phyloP scores from a whole-genome alignment of 2,329 filamentous ascomycete genomes.

The Metarhizium robertsii region DNA sequence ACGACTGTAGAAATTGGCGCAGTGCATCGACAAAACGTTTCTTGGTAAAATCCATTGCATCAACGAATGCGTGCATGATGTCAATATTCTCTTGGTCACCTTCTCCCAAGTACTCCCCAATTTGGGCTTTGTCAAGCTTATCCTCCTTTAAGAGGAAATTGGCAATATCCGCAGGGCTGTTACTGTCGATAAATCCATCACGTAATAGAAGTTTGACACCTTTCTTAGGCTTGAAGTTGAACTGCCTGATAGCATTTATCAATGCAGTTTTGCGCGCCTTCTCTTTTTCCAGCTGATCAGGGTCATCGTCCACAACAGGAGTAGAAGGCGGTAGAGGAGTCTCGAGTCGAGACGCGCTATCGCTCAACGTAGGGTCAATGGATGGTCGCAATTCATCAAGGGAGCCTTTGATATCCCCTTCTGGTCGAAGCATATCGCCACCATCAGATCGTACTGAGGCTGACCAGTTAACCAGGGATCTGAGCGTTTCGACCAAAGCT shows the following conservation, averaged over 20 bases:
- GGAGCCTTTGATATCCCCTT: conserved; percentile 28
- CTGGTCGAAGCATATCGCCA: conserved; percentile 16
- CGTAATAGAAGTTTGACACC: conserved; percentile 77
- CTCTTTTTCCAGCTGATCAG: conserved; percentile 85
- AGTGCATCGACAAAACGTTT: conserved; percentile 88
- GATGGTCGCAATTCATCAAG: conserved; percentile 44
- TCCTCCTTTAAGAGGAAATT: conserved; percentile 74
- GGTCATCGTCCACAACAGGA: conserved; percentile 74
- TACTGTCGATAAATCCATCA: conserved; percentile 78
- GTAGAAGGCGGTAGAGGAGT: conserved; percentile 53
- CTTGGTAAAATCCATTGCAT: conserved; percentile 86
- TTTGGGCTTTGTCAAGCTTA: conserved; percentile 77
- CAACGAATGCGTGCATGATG: conserved; percentile 97
- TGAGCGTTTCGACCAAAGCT: conserved; percentile 76
- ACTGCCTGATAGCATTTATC: conserved; percentile 78
- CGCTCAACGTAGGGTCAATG: conserved; percentile 59
- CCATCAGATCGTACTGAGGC: conserved; percentile 51
- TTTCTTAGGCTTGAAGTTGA: conserved; percentile 96
- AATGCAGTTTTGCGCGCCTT: conserved; percentile 91
- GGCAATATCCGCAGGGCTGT: conserved; percentile 73
- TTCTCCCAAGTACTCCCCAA: conserved; percentile 92
- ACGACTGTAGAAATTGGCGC: conserved; percentile 85
- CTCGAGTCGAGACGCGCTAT: conserved; percentile 53
- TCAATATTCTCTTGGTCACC: conserved; percentile 89
- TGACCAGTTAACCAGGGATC: conserved; percentile 90